A percentile compares a stretch with the other conserved stretches of the same genome.
Evolutionary conservation across 1,139 yeast species (phyloP).

Genomic region (Yamadazyma taylorii): DNA sequence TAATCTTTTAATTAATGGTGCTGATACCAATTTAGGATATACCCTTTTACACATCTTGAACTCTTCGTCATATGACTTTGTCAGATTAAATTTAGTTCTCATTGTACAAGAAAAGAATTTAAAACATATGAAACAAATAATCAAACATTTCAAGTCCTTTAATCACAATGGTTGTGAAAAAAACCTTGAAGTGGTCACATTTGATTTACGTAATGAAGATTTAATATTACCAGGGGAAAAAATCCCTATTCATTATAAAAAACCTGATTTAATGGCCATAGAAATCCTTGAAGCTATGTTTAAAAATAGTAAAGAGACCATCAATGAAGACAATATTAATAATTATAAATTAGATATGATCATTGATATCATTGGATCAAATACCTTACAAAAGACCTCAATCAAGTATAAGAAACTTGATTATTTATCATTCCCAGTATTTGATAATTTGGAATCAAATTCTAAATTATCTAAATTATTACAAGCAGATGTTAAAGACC

Average conservation of each 20-base stretch:
- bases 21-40: constrained; percentile 41
- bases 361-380: constrained; percentile 44
- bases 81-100: constrained; percentile 30
- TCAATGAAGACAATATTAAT: constrained; percentile 23
- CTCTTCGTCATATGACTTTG: constrained; percentile 26
- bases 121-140: constrained; percentile 24
- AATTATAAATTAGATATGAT: constrained; percentile 37
- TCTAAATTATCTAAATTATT: constrained; percentile 26
- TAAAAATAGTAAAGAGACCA: constrained; percentile 19
- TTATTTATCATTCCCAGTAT: constrained; percentile 32
- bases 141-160: constrained; percentile 20
- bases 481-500: constrained; percentile 31
- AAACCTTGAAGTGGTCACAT: constrained; percentile 30
- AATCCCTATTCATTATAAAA: constrained; percentile 37
- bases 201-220: constrained; percentile 38
- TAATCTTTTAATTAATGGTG: constrained; percentile 44
- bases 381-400: constrained; percentile 33
- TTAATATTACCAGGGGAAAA: constrained; percentile 39
- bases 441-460: constrained; percentile 20
- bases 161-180: constrained; percentile 19
- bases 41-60: constrained; percentile 36
- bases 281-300: constrained; percentile 41
- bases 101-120: constrained; percentile 30
- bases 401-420: constrained; percentile 33
- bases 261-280: constrained; percentile 40